Evolutionary conservation across 2,329 filamentous ascomycete genomes (phyloP).

Genomic region (Trichoderma sp.): DNA sequence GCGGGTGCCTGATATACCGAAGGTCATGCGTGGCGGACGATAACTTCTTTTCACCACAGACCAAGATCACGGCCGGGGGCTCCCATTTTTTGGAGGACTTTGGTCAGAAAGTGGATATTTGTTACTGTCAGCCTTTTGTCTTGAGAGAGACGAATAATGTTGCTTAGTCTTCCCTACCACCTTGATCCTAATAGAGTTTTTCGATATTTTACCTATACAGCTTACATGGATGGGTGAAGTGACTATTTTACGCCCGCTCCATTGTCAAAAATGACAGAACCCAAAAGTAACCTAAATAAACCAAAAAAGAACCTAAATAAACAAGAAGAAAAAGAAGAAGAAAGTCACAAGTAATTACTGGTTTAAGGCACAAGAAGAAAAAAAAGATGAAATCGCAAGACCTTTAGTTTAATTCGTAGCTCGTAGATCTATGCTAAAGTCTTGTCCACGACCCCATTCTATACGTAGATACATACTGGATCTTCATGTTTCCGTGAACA

Average conservation of each 20-base stretch:
- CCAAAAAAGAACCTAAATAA: no score
- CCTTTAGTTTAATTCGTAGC: constrained; percentile 25
- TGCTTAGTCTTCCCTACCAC: background rate
- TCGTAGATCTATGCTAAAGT: constrained; percentile 25
- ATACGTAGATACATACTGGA: constrained; percentile 16
- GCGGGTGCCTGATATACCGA: background rate
- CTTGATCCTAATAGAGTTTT: background rate
- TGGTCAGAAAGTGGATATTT: constrained; percentile 21
- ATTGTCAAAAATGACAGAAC: background rate
- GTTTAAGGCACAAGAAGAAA: background rate
- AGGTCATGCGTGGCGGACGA: background rate
- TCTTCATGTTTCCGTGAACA: constrained; percentile 10
- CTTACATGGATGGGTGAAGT: background rate
- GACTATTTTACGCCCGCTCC: background rate
- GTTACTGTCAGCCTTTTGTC: background rate
- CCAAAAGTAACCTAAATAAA: background rate
- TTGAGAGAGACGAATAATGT: background rate
- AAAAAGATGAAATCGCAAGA: background rate
- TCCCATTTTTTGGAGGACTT: background rate
- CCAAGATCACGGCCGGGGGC: constrained; percentile 27
- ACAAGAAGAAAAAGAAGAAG: no score
- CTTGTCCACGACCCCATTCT: constrained; percentile 8
- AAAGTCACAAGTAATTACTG: background rate
- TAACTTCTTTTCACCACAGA: constrained; percentile 22
- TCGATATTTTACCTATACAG: background rate